Conservation (phyloP, 208 protist species). For the Jaenimonas drosophilae region DNA sequence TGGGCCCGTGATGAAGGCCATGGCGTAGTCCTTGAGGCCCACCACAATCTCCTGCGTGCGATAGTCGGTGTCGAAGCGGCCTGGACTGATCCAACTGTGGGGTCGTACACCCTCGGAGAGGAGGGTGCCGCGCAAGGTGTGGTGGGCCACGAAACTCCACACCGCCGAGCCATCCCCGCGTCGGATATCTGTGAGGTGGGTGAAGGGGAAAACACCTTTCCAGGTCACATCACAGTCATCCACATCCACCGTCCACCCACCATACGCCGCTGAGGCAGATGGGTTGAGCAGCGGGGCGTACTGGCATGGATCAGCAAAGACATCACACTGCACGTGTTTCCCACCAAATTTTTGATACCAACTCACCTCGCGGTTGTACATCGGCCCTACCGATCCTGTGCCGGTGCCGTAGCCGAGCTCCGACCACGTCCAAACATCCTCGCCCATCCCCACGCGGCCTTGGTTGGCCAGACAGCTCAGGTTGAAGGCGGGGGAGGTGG, state of each 20-base stretch:
- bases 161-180: slow-evolving; percentile 27
- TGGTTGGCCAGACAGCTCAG: slow-evolving; percentile 54
- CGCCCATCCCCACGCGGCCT: slow-evolving; percentile 34
- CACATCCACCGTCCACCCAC: slow-evolving; percentile 57
- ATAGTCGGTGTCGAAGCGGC: slow-evolving; percentile 32
- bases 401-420: slow-evolving; percentile 24
- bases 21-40: slow-evolving; percentile 43
- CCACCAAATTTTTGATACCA: slow-evolving; percentile 88
- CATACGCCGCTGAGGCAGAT: slow-evolving; percentile 7
- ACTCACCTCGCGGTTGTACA: slow-evolving; percentile 43
- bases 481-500: slow-evolving; percentile 47
- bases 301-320: slow-evolving; percentile 55
- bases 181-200: slow-evolving; percentile 21
- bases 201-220: slow-evolving; percentile 60
- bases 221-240: slow-evolving; percentile 77
- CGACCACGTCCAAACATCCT: slow-evolving; percentile 66
- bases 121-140: slow-evolving; percentile 48
- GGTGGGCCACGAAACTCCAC: slow-evolving; percentile 36
- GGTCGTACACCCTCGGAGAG: slow-evolving; percentile 58
- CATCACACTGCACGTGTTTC: slow-evolving; percentile 71
- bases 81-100: slow-evolving; percentile 45
- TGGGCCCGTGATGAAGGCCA: slow-evolving; percentile 20
- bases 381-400: slow-evolving; percentile 37
- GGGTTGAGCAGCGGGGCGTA: slow-evolving; percentile 78
- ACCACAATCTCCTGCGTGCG: slow-evolving; percentile 48